These are phyloP conservation scores for Populus hybrid DNA, from an alignment of 441 rosid species.

Conservation along the genomic window DNA sequence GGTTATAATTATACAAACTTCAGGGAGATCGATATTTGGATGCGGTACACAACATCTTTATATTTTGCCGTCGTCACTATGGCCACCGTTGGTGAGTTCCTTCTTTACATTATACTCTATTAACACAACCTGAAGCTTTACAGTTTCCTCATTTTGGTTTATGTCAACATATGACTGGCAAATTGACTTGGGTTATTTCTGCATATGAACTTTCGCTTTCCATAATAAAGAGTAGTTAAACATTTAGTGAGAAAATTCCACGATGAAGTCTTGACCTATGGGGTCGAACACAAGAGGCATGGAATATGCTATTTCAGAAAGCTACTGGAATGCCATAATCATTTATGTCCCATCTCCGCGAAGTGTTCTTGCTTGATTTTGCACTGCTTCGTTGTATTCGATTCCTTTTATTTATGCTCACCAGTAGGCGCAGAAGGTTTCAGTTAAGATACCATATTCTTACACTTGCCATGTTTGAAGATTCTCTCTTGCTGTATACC, in stretches of 20 bases:
- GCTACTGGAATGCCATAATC: background rate
- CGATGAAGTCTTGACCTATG: background rate
- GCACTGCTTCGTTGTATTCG: background rate
- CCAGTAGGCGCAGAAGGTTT: background rate
- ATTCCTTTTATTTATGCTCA: background rate
- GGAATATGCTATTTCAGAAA: background rate
- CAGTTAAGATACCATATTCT: background rate
- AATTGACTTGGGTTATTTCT: background rate
- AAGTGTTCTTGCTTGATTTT: background rate
- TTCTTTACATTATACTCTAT: slow-evolving; percentile 8
- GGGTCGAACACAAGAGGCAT: background rate
- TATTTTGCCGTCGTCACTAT: slow-evolving; percentile 95
- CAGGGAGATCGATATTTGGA: slow-evolving; percentile 84
- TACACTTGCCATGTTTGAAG: background rate
- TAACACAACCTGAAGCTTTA: background rate
- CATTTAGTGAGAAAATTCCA: background rate
- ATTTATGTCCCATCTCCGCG: too few species aligned
- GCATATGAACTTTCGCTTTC: background rate
- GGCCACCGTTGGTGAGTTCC: slow-evolving; percentile 89
- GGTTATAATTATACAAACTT: slow-evolving; percentile 69
- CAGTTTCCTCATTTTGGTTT: background rate
- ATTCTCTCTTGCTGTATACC: background rate
- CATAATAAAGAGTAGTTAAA: background rate
- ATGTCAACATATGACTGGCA: background rate
- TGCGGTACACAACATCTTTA: slow-evolving; percentile 76